Base-by-base conservation (phyloP, 208 protist genomes). In the Trypanosoma cruzi region DNA sequence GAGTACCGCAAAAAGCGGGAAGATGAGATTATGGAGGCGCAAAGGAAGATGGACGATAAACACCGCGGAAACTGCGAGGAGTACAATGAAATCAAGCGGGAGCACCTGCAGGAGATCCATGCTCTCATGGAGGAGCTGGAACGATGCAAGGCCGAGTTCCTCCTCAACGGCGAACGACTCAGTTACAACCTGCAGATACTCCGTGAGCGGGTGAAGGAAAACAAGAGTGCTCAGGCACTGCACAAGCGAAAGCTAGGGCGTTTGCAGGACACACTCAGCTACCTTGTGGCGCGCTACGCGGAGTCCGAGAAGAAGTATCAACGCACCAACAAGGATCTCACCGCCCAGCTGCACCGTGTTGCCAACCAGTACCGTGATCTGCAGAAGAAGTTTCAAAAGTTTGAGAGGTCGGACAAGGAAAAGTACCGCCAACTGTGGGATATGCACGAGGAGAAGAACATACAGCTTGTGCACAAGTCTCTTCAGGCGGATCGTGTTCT, bases 111-210 rank as follows among this genome's bases (percentile, higher is more conserved):
- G 6, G 92, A 98, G 36, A 97, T 98, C 73, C 87, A 97, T 72
- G 76, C 71, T 11, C 88, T 98, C 20, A 88, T 91, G 50, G 85
- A 98, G 75, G 90, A 98, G 78, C 81, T 98, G 13, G 96, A 98
- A 66, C 96, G 97, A 68, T 97, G 98, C 68, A 93, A 98, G 61
- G 83, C 94, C 7, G 94, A 97, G 77, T 98, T 98, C 72, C 85
- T 98, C 40, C 92, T 99, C 56, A 98, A 98, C 73, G 92, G 88
- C 20, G 94, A 99, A 78, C 97, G 98, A 32, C 89, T 99, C 28
- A 96, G 93, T 44, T 99, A 99, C 86, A 98, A 98, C 85, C 75
- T 98, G 61, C 94, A 98, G 68, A 94, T 98, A 40, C 90, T 99
- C 52, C 84, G 85, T 24, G 95, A 98, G 75, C 86, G 97, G 4